Conservation (phyloP, 805 yeast species). For the Ogataea methanolica region DNA sequence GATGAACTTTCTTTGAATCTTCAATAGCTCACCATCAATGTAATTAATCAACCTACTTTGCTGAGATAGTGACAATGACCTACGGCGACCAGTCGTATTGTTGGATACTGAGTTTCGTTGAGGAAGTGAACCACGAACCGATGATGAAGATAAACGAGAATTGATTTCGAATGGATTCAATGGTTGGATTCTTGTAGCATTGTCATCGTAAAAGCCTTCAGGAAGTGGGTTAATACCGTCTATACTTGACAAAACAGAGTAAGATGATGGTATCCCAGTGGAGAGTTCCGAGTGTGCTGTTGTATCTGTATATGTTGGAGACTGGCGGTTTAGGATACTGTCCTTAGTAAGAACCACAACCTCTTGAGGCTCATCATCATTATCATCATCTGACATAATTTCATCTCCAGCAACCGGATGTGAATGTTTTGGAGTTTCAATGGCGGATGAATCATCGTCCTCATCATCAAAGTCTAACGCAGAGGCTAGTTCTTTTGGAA, state of each 20-base stretch:
- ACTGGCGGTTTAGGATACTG: slow-evolving; percentile 18
- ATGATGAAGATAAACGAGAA: slow-evolving; percentile 17
- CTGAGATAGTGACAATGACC: slow-evolving; percentile 41
- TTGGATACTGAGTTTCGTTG: too few relatives aligned
- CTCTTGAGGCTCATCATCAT: slow-evolving; percentile 15
- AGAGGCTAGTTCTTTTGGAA: slow-evolving; percentile 19
- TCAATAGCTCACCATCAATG: slow-evolving; percentile 49
- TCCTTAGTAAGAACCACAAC: slow-evolving; percentile 14
- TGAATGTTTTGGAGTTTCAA: not conserved
- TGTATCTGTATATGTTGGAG: not conserved
- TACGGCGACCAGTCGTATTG: slow-evolving; percentile 1
- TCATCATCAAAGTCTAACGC: slow-evolving; percentile 22
- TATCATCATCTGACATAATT: slow-evolving; percentile 18
- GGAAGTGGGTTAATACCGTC: slow-evolving; percentile 6
- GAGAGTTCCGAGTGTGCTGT: not conserved
- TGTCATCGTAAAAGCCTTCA: slow-evolving; percentile 15
- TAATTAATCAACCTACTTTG: slow-evolving; percentile 52
- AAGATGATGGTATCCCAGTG: not conserved
- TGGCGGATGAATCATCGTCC: slow-evolving; percentile 4
- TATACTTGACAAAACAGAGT: not conserved
- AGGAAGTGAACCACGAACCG: not conserved
- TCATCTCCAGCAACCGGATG: slow-evolving; percentile 6
- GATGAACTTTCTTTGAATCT: slow-evolving; percentile 50
- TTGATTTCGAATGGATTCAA: slow-evolving; percentile 29
- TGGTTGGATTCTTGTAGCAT: slow-evolving; percentile 10